phyloP scores from a whole-genome alignment of 257 asterid genomes.

The Anisodus tanguticus region DNA sequence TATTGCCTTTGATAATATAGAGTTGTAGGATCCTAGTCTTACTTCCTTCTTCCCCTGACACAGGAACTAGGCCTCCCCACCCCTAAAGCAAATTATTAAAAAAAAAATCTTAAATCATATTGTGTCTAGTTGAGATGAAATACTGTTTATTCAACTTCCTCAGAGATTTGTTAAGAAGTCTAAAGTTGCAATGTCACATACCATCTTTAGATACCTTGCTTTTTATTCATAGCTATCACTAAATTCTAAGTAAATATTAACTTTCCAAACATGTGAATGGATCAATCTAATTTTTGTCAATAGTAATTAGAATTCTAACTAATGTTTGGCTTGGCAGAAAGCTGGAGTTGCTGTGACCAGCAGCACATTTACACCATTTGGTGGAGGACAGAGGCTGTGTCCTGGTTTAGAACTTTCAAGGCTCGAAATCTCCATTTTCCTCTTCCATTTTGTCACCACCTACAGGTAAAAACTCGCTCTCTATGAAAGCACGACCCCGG shows the following conservation, averaged over 20 bases:
- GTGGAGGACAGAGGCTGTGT: slow-evolving; percentile 97
- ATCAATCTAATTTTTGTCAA: not conserved
- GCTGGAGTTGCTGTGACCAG: slow-evolving; percentile 49
- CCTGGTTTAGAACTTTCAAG: slow-evolving; percentile 93
- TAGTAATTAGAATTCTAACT: not conserved
- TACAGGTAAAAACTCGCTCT: slow-evolving; percentile 56
- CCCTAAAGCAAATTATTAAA: too few species aligned
- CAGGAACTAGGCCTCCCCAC: too few species aligned
- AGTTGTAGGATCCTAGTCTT: too few species aligned
- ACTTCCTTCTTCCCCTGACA: too few species aligned
- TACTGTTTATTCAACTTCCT: too few species aligned
- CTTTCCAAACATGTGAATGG: not conserved
- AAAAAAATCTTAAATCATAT: too few species aligned
- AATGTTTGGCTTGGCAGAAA: slow-evolving; percentile 45
- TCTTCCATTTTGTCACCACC: slow-evolving; percentile 80
- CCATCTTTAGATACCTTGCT: too few species aligned
- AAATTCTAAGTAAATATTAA: not conserved
- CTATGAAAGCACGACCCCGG: not conserved
- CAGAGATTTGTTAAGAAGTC: too few species aligned
- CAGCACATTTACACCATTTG: slow-evolving; percentile 84
- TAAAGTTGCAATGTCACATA: too few species aligned
- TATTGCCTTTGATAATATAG: too few species aligned
- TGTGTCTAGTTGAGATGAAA: too few species aligned
- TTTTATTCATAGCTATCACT: too few species aligned
- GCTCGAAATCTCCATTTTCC: slow-evolving; percentile 87